Percentiles rank a stretch among this genome's conserved stretches.
Conservation (phyloP, 306 rosid species). For the Begonia fuchsioides region DNA sequence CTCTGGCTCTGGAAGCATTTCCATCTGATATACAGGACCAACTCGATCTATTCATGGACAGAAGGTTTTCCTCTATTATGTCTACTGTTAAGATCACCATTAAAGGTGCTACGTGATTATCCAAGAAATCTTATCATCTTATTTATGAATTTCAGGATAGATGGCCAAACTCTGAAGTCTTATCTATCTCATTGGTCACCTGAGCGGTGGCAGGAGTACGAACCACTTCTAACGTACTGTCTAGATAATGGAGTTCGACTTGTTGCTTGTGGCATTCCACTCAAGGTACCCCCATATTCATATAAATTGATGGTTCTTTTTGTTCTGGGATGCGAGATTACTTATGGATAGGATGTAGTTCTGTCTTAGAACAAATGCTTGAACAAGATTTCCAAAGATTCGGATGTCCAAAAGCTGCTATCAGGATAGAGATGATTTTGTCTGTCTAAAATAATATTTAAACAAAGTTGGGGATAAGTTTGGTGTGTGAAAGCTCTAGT, state of each 20-base stretch:
- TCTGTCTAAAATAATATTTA: no score
- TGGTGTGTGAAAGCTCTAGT: no score
- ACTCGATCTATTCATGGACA: slow-evolving; percentile 56
- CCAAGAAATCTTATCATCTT: no score
- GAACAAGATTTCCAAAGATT: no score
- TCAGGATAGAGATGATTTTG: no score
- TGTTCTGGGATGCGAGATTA: neutral
- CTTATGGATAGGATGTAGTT: neutral
- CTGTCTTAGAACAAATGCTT: no score
- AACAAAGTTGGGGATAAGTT: no score
- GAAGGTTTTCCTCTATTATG: slow-evolving; percentile 24
- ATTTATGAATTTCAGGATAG: slow-evolving; percentile 36
- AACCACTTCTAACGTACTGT: slow-evolving; percentile 74
- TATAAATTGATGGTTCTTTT: neutral
- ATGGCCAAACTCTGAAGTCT: slow-evolving; percentile 65
- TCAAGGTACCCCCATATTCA: slow-evolving; percentile 27
- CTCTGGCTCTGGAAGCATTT: slow-evolving; percentile 76
- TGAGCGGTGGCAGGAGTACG: slow-evolving; percentile 82
- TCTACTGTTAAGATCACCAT: no score
- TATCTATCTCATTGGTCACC: slow-evolving; percentile 58
- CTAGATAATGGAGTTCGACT: slow-evolving; percentile 58
- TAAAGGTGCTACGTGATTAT: no score
- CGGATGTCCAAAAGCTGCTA: no score
- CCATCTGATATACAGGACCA: slow-evolving; percentile 64
- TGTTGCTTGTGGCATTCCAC: slow-evolving; percentile 80